Conservation (phyloP, 129 eudicot species). For the Pulicaria dysenterica region DNA sequence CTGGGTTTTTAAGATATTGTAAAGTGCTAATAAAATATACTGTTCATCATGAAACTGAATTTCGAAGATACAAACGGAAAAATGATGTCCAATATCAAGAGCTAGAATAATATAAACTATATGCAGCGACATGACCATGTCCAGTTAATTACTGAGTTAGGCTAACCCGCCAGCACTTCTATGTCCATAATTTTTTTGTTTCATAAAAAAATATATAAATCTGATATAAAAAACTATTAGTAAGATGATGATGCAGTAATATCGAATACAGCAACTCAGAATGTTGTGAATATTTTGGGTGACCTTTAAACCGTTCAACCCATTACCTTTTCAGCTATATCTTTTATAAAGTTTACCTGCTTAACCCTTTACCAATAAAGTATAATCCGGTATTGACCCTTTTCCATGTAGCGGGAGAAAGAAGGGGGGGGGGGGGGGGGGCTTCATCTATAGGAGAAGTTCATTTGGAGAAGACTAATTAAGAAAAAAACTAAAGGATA, state of each 20-base stretch:
- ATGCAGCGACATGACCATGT: not conserved
- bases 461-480: too few species aligned
- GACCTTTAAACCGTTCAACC: not conserved
- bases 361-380: conserved; percentile 2
- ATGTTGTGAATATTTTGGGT: not conserved
- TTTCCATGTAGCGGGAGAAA: not conserved
- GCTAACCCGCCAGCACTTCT: too few species aligned
- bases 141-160: too few species aligned
- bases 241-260: not conserved
- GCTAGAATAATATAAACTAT: not conserved
- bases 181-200: too few species aligned
- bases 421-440: too few species aligned
- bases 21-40: not conserved
- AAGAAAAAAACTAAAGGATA: conserved; percentile 57
- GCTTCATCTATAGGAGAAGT: too few species aligned
- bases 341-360: not conserved
- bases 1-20: not conserved
- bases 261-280: not conserved
- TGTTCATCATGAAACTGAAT: not conserved
- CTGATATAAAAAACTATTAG: too few species aligned
- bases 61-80: not conserved
- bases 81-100: not conserved
- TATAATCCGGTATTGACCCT: conserved; percentile 4
- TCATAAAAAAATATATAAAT: too few species aligned
- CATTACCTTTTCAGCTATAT: not conserved